phyloP scores from a whole-genome alignment of 805 yeast species.

The Ogataea wickerhamii region DNA sequence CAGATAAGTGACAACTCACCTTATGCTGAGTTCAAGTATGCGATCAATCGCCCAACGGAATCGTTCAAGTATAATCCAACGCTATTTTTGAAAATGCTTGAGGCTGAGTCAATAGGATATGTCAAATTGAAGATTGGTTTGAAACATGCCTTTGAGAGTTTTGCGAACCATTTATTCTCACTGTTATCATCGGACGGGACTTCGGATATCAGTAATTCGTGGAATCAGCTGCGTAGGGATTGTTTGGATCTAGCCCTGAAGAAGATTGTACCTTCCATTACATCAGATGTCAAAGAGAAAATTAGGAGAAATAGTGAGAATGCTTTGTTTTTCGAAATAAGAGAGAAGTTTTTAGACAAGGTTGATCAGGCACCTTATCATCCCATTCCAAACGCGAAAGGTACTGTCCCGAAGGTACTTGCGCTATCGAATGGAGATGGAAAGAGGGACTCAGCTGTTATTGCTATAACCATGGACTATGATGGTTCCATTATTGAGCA shows the following conservation, averaged over 20 bases:
- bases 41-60: constrained; percentile 73
- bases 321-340: constrained; percentile 61
- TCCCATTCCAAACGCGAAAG: constrained; percentile 72
- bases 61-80: constrained; percentile 77
- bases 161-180: constrained; percentile 46
- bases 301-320: constrained; percentile 74
- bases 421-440: constrained; percentile 87
- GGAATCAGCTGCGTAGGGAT: constrained; percentile 74
- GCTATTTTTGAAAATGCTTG: constrained; percentile 80
- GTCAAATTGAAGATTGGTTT: constrained; percentile 60
- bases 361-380: constrained; percentile 92
- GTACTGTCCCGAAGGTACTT: constrained; percentile 81
- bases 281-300: constrained; percentile 78
- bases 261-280: constrained; percentile 61
- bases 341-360: constrained; percentile 63
- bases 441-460: constrained; percentile 77
- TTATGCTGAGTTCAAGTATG: constrained; percentile 88
- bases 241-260: constrained; percentile 67
- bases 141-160: constrained; percentile 42
- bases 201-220: constrained; percentile 67
- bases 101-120: constrained; percentile 80
- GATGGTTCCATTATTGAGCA: constrained; percentile 75
- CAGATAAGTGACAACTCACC: constrained; percentile 78
- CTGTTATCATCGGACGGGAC: constrained; percentile 74
- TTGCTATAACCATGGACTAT: constrained; percentile 76